Evolutionary conservation across 305 asterid genomes (phyloP), one percentile per base, ranked within the genome.

Genomic region (Vinca major): DNA sequence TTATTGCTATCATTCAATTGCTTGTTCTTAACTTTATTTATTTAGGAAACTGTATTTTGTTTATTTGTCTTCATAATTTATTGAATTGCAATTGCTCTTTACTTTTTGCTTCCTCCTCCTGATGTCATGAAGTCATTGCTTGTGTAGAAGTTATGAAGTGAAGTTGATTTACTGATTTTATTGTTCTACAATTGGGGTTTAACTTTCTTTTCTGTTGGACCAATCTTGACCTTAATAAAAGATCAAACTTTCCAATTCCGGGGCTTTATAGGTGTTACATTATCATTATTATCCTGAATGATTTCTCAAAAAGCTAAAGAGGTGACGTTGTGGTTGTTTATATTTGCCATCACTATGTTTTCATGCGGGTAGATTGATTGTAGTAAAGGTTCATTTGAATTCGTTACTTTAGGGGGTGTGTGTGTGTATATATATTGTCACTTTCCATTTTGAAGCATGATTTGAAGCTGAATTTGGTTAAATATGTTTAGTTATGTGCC

Each of bases 1-100:
- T 65, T 80, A 21, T 64, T 13, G 52, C n/a, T 48, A 48, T 48
- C 2, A 64, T 51, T 53, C 68, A 50, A 63, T 74, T 65, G 65
- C 57, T 41, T 73, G 53, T 69, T 53, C 47, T 37, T 14, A 60
- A 60, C 13, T 37, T 60, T 12, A 60, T 64, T 41, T 14, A 60
- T 62, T 62, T 21, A 48, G 4, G 47, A 44, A 56, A 37, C 17
- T 7, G 12, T 49, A 13, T 47, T 26, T 26, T 26, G 33, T 26
- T 4, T 45, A 5, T 57, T 66, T 26, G 43, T 67, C 39, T 64
- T 49, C 65, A 26, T 47, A 61, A 66, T 5, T 39, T n/a, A 3
- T 6, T 61, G 20, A 45, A 64, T 63, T 62, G 45, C 45, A 63
- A 12, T 16, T 5, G 0, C 14, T 21, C 7, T 52, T 36, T 65